phyloP scores from a whole-genome alignment of 306 rosid species.

The Dryas drummondii region DNA sequence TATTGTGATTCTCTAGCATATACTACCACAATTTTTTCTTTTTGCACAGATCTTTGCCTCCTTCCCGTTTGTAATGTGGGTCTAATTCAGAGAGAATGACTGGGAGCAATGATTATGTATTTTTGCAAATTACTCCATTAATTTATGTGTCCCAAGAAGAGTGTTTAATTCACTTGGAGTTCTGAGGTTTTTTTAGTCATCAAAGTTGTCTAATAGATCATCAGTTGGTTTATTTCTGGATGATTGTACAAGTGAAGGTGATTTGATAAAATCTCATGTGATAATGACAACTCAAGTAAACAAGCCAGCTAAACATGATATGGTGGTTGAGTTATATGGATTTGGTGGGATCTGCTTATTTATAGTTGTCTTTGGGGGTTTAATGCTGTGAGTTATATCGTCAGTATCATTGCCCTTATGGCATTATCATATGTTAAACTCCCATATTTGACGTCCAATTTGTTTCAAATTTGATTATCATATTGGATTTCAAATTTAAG shows the following conservation, averaged over 20 bases:
- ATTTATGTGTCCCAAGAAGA: neutral
- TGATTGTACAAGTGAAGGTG: neutral
- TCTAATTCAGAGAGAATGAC: slow-evolving; percentile 15
- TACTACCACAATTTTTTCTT: slow-evolving; percentile 12
- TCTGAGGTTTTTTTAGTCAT: neutral
- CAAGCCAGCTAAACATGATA: neutral
- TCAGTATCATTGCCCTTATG: neutral
- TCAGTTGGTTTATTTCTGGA: neutral
- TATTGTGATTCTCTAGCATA: slow-evolving; percentile 40
- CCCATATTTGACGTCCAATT: neutral
- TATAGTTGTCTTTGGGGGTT: too few species aligned
- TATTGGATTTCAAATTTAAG: neutral
- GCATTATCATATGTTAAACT: neutral
- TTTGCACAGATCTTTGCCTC: slow-evolving; percentile 25
- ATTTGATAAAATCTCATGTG: neutral
- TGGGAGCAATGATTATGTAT: slow-evolving; percentile 1
- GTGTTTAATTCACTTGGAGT: slow-evolving; percentile 9
- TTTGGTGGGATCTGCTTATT: slow-evolving; percentile 2
- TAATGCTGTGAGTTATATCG: too few species aligned
- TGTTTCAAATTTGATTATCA: neutral
- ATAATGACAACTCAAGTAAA: neutral
- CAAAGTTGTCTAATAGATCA: neutral
- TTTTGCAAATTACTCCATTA: slow-evolving; percentile 9
- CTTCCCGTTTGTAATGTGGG: slow-evolving; percentile 10
- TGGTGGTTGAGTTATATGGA: neutral